Percentiles rank a stretch among this genome's conserved stretches.
Conservation (phyloP, 768 basidiomycete species). For the Trametes gibbosa region DNA sequence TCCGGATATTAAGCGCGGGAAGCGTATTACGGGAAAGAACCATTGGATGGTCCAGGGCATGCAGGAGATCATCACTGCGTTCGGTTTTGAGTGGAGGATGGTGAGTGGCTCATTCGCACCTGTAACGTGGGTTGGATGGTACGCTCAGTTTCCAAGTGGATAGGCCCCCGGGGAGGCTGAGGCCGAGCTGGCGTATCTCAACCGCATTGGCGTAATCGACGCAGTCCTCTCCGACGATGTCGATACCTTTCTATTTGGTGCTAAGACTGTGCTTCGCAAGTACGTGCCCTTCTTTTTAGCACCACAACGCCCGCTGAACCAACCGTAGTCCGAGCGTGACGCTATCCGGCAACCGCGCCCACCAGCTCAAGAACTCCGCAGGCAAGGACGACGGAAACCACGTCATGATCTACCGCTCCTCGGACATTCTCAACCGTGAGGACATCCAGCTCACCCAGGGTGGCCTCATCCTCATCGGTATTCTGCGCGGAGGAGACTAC, state of each 20-base stretch:
- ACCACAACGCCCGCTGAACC: neutral
- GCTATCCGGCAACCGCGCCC: conserved; percentile 66
- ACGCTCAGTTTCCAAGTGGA: too few species aligned
- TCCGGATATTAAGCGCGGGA: conserved; percentile 77
- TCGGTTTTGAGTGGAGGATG: conserved; percentile 76
- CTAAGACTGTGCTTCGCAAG: conserved; percentile 82
- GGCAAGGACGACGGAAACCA: conserved; percentile 77
- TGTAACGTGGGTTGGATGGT: conserved; percentile 27
- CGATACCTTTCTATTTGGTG: conserved; percentile 90
- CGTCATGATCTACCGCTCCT: conserved; percentile 39
- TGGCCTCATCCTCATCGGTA: conserved; percentile 78
- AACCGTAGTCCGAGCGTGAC: conserved; percentile 59
- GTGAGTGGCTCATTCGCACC: conserved; percentile 38
- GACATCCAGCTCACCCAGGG: conserved; percentile 51
- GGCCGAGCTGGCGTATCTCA: conserved; percentile 87
- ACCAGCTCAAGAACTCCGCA: conserved; percentile 61
- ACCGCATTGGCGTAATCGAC: conserved; percentile 78
- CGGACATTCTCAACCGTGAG: conserved; percentile 42
- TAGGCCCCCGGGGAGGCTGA: conserved; percentile 94
- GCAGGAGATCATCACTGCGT: conserved; percentile 75
- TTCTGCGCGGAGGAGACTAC: conserved; percentile 91
- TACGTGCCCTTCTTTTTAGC: conserved; percentile 29
- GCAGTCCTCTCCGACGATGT: conserved; percentile 91
- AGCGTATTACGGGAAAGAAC: conserved; percentile 57
- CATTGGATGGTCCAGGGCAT: conserved; percentile 72